These are phyloP conservation scores for Pinus albicaulis DNA, from an alignment of 75 land plant genomes.

Conservation along the genomic window DNA sequence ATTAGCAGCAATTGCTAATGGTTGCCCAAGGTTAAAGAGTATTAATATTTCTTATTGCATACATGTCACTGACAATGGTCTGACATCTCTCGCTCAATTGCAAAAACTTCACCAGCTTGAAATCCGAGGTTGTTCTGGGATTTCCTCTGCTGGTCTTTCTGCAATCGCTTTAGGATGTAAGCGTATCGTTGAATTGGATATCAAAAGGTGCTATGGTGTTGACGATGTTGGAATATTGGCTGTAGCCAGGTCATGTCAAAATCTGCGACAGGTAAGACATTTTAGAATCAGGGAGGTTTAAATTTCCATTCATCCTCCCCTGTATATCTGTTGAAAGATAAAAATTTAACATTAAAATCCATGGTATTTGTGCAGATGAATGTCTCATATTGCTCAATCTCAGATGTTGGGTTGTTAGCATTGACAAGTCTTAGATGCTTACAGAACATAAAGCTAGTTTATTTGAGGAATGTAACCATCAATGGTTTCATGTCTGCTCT, in stretches of 20 bases:
- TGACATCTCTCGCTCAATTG: slow-evolving; percentile 55
- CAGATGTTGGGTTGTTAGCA: slow-evolving; percentile 75
- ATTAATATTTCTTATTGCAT: slow-evolving; percentile 79
- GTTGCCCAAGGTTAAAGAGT: slow-evolving; percentile 59
- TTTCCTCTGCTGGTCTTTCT: slow-evolving; percentile 67
- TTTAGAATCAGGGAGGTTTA: too few species aligned
- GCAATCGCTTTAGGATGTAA: slow-evolving; percentile 69
- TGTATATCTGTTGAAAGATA: too few species aligned
- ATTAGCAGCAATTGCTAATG: slow-evolving; percentile 51
- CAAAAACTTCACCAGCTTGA: slow-evolving; percentile 60
- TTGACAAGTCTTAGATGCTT: slow-evolving; percentile 69
- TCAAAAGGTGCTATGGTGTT: slow-evolving; percentile 75
- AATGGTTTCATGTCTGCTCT: slow-evolving; percentile 67
- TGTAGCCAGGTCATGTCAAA: slow-evolving; percentile 58
- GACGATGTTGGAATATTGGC: slow-evolving; percentile 69
- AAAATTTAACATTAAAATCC: too few species aligned
- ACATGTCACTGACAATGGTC: slow-evolving; percentile 59
- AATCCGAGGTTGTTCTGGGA: slow-evolving; percentile 58
- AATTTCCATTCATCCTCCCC: too few species aligned
- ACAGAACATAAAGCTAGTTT: slow-evolving; percentile 69
- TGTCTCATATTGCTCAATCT: slow-evolving; percentile 73
- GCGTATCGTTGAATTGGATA: slow-evolving; percentile 61
- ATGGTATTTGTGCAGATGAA: slow-evolving; percentile 55
- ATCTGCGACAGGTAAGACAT: slow-evolving; percentile 68
- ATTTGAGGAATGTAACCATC: slow-evolving; percentile 58